Evolutionary conservation across 495 filamentous ascomycete species (phyloP), one percentile per base, ranked within the genome.

Genomic region (Sphaerosporella brunnea): DNA sequence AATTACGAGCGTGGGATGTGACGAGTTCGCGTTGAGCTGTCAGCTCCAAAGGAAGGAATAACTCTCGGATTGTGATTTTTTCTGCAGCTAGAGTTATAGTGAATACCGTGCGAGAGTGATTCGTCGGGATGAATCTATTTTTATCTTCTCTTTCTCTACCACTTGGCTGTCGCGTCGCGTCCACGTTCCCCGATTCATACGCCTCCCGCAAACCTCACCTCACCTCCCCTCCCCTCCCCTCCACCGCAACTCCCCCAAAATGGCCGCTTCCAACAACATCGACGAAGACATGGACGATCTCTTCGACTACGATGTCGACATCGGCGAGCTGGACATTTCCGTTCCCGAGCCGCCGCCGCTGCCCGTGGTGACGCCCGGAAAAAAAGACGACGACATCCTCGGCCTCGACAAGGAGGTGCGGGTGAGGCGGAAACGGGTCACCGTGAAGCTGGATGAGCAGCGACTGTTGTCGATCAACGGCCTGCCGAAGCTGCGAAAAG

Each of bases 401-500:
- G 85, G 84, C 5, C 74, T 94, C 36, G 88, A 96, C 48, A 79
- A 88, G 52, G 84, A 93, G 54, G 71, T 99, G 51, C 79, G 80
- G 52, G 68, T 94, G 7, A 72, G 69, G 3, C 88, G 78, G 63
- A 82, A 79, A 57, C 57, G 65, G 3, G 70, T 84, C 53, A 66
- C 73, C 45, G 79, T 86, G 0, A 99, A 94, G 63, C 64, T 99
- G 36, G 92, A 97, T 58, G 85, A 93, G 52, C 60, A 65, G 34
- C 73, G 80, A 51, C 69, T 96, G 2, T 69, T 95, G 3, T 86
- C 83, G 9, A 71, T 78, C 38, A 68, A 74, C 18, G 90, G 90
- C 4, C 84, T 96, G 42, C 83, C 84, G 3, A 88, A 82, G 55
- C 65, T 99, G 23, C 73, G 82, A 38, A 71, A 69, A 41, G 75